Conservation (phyloP, 495 filamentous ascomycete species). For the Podospora pseudoanserina region DNA sequence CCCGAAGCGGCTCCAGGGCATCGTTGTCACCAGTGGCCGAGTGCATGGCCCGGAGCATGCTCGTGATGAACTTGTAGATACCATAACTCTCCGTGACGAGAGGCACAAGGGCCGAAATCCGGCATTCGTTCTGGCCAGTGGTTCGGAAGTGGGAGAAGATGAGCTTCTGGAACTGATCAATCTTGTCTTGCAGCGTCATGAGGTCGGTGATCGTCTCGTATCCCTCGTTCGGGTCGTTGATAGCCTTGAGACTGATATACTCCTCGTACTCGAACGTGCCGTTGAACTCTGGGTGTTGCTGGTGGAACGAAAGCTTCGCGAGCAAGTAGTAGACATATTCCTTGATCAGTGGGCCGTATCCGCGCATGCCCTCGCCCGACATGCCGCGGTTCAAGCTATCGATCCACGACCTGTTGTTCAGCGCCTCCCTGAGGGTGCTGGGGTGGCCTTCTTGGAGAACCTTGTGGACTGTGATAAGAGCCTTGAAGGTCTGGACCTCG, state of each 20-base stretch:
- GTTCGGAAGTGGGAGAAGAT: conserved; percentile 93
- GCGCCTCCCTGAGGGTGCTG: conserved; percentile 78
- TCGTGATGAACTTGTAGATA: conserved; percentile 94
- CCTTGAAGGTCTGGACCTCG: conserved; percentile 92
- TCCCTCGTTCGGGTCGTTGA: conserved; percentile 98
- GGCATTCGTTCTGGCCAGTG: conserved; percentile 89
- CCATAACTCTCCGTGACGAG: conserved; percentile 97
- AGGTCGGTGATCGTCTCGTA: conserved; percentile 97
- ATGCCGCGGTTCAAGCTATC: conserved; percentile 87
- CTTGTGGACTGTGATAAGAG: conserved; percentile 88
- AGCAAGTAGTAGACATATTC: conserved; percentile 95
- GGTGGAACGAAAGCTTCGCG: conserved; percentile 89
- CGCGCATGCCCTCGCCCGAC: conserved; percentile 79
- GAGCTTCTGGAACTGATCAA: conserved; percentile 95
- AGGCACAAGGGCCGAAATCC: conserved; percentile 89
- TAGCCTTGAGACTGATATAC: conserved; percentile 95
- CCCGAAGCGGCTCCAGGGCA: conserved; percentile 83
- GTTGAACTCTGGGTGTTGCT: conserved; percentile 96
- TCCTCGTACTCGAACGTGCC: conserved; percentile 99
- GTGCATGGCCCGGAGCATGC: conserved; percentile 96
- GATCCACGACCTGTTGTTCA: conserved; percentile 84
- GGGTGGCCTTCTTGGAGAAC: conserved; percentile 96
- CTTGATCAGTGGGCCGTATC: conserved; percentile 85
- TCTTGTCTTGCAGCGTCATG: conserved; percentile 95
- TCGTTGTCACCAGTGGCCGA: conserved; percentile 93